Conservation (phyloP, 148 eudicot species). For the Drosera capensis region DNA sequence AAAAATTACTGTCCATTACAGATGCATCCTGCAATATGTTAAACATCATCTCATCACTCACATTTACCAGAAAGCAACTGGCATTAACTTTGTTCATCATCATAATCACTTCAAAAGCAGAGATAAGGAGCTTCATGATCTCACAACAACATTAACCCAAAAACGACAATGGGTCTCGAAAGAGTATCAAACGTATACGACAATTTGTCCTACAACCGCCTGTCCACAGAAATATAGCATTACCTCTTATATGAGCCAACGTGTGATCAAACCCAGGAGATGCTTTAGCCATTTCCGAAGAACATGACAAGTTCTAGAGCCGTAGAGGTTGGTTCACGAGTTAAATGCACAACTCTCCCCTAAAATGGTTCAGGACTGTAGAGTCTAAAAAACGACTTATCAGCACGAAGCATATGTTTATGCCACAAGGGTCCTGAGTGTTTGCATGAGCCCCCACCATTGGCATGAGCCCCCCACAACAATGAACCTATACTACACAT, state of each 20-base stretch:
- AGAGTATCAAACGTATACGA: too few species aligned
- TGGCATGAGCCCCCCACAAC: not conserved
- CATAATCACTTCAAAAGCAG: not conserved
- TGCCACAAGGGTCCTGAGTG: too few species aligned
- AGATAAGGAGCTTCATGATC: not conserved
- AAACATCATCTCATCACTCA: not conserved
- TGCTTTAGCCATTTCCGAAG: not conserved
- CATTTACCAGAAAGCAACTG: not conserved
- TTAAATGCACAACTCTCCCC: not conserved
- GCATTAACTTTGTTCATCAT: not conserved
- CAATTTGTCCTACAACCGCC: not conserved
- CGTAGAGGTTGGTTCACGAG: not conserved
- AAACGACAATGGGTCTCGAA: not conserved
- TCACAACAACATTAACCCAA: not conserved
- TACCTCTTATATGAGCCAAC: not conserved
- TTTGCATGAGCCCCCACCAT: not conserved
- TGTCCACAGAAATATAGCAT: too few species aligned
- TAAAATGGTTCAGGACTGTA: not conserved
- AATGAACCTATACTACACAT: not conserved
- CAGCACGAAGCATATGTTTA: too few species aligned
- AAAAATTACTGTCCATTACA: constrained; percentile 32
- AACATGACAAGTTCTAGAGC: not conserved
- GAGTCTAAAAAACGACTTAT: not conserved
- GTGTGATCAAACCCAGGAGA: not conserved
- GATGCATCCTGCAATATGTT: constrained; percentile 41